Percentiles rank a stretch among this genome's conserved stretches.
Conservation (phyloP, 306 rosid genomes). For the Vigna hirtella region DNA sequence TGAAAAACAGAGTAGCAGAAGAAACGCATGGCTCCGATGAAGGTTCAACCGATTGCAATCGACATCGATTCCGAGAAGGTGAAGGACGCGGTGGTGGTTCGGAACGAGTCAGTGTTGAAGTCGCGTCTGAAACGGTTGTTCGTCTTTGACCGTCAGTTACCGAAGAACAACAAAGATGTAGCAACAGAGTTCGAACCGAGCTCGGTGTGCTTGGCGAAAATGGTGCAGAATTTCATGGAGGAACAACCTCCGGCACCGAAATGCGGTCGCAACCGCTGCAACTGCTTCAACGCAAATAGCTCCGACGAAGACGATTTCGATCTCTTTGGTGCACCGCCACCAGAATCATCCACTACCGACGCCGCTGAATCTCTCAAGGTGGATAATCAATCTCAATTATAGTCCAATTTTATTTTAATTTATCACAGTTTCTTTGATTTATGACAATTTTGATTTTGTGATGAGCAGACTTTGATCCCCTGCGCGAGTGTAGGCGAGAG, state of each 20-base stretch:
- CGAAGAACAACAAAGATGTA: constrained; percentile 53
- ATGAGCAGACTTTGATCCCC: constrained; percentile 65
- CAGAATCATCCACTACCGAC: constrained; percentile 56
- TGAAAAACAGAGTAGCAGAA: neutral
- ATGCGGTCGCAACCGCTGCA: constrained; percentile 90
- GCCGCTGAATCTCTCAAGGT: constrained; percentile 81
- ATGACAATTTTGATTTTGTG: neutral
- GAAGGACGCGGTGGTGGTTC: constrained; percentile 54
- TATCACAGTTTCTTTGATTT: neutral
- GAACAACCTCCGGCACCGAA: constrained; percentile 62
- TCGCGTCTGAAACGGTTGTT: constrained; percentile 75
- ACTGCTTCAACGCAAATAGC: constrained; percentile 88
- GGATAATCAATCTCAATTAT: constrained; percentile 6
- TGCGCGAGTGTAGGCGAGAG: constrained; percentile 83
- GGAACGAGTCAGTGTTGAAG: constrained; percentile 75
- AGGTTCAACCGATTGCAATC: constrained; percentile 90
- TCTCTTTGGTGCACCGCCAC: constrained; percentile 32
- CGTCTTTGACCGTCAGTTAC: constrained; percentile 79
- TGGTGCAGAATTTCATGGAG: constrained; percentile 92
- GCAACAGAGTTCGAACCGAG: constrained; percentile 79
- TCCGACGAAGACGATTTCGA: constrained; percentile 82
- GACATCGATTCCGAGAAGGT: constrained; percentile 65
- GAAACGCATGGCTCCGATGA: constrained; percentile 74
- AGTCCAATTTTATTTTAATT: neutral
- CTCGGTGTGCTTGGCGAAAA: constrained; percentile 84